Conservation (phyloP, 106 monocot genomes). For the Alisma plantagoaquatica region DNA sequence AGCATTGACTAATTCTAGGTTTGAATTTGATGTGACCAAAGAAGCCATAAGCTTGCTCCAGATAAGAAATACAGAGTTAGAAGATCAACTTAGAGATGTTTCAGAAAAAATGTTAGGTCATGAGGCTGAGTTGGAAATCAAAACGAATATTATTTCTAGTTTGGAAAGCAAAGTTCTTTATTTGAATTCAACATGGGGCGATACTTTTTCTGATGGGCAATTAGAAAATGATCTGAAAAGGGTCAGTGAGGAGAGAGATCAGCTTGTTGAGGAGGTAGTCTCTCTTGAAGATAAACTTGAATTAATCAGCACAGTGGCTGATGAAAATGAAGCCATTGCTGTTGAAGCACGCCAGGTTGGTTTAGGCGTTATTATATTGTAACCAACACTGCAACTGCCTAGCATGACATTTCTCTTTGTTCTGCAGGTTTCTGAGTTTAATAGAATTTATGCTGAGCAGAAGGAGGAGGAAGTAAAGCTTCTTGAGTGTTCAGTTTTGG, state of each 20-base stretch:
- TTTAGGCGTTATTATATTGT: too few species aligned
- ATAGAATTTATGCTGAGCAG: conserved; percentile 50
- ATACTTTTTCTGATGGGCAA: conserved; percentile 31
- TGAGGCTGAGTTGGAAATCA: background rate
- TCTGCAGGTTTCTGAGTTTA: conserved; percentile 28
- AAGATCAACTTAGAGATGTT: conserved; percentile 31
- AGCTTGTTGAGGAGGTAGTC: conserved; percentile 27
- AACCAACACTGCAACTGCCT: too few species aligned
- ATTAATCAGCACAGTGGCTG: conserved; percentile 54
- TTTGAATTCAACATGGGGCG: background rate
- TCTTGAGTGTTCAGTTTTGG: conserved; percentile 54
- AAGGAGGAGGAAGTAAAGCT: conserved; percentile 77
- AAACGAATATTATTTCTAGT: too few species aligned
- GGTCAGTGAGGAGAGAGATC: conserved; percentile 36
- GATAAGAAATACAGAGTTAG: conserved; percentile 43
- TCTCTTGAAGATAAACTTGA: conserved; percentile 51
- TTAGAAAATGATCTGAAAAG: conserved; percentile 29
- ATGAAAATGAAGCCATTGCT: conserved; percentile 83
- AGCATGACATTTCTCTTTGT: background rate
- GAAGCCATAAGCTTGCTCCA: conserved; percentile 13
- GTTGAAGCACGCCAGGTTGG: conserved; percentile 63
- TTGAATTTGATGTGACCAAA: conserved; percentile 29
- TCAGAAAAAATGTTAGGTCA: conserved; percentile 12
- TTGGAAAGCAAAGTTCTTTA: background rate
- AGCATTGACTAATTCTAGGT: conserved; percentile 20